Base-by-base conservation (phyloP, 2,329 filamentous ascomycete genomes). In the Pestalotiopsis sp. region DNA sequence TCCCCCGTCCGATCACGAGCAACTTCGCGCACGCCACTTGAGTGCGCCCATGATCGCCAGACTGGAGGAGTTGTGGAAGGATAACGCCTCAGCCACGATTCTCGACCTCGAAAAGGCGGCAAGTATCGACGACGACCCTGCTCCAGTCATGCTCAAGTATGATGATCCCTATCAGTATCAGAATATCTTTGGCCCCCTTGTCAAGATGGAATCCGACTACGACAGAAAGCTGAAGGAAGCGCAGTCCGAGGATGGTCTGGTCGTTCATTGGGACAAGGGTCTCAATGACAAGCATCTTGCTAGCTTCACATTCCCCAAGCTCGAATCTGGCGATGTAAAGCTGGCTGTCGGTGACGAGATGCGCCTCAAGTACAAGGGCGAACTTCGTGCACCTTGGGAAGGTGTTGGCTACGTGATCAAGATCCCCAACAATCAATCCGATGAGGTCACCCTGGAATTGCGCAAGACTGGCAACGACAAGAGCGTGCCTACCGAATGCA, bases 121-220 rank as follows among this genome's bases (percentile, higher is more conserved):
- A 62, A 94, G 92, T 72, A 92, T 97, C 70, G 97, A 99, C 78
- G 96, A 99, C 77, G 96, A 98, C 67, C 97, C 97, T 27, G 92
- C 94, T 17, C 94, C 95, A 1, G 96, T 99, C 7, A 86, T 98
- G 27, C 85, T 98, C 57, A 93, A 94, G 74, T 99, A 99, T 78
- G 96, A 98, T 69, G 96, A 99, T 80, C 94, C 96, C 0, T 99
- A 94, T 79, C 95, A 99, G 78, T 99, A 99, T 76, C 96, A 99
- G 82, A 99, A 98, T 77, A 96, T 98, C 41, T 99, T 99, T 79
- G 96, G 96, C 0, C 96, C 96, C 0, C 86, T 99, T 14, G 97
- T 99, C 76, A 99, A 98, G 84, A 99, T 99, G 81, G 96, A 99
- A 80, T 97, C 96, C 58, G 96, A 99, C 81, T 99, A 99, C 78